phyloP scores from a whole-genome alignment of 306 rosid genomes.

The Trifolium dubium region DNA sequence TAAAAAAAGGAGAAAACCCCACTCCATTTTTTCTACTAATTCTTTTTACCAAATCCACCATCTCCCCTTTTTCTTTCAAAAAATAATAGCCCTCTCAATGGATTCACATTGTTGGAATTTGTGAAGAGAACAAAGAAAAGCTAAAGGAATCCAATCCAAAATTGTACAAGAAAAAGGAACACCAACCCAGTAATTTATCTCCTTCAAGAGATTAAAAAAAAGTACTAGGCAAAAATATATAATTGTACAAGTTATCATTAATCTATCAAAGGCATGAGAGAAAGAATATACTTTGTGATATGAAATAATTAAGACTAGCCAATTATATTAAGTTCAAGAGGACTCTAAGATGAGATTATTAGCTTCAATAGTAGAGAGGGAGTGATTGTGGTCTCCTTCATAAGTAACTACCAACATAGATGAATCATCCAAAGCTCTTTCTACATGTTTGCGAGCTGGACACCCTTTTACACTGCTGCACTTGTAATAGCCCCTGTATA shows the following conservation, averaged over 20 bases:
- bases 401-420: constrained; percentile 85
- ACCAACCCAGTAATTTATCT: background rate
- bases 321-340: background rate
- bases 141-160: background rate
- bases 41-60: constrained; percentile 67
- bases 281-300: background rate
- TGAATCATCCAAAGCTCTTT: constrained; percentile 86
- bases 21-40: constrained; percentile 6
- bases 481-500: constrained; percentile 87
- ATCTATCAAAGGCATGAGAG: background rate
- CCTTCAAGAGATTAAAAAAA: background rate
- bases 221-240: background rate
- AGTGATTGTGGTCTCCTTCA: constrained; percentile 87
- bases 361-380: constrained; percentile 64
- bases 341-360: constrained; percentile 73
- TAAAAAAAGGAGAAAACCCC: background rate
- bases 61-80: constrained; percentile 21
- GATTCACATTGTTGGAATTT: constrained; percentile 1
- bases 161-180: background rate
- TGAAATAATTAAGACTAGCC: background rate
- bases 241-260: constrained; percentile 27
- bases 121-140: background rate
- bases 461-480: constrained; percentile 95
- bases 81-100: background rate
- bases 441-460: constrained; percentile 93